Conservation (phyloP, 1,139 yeast genomes). For the Wickerhamomyces sp. region DNA sequence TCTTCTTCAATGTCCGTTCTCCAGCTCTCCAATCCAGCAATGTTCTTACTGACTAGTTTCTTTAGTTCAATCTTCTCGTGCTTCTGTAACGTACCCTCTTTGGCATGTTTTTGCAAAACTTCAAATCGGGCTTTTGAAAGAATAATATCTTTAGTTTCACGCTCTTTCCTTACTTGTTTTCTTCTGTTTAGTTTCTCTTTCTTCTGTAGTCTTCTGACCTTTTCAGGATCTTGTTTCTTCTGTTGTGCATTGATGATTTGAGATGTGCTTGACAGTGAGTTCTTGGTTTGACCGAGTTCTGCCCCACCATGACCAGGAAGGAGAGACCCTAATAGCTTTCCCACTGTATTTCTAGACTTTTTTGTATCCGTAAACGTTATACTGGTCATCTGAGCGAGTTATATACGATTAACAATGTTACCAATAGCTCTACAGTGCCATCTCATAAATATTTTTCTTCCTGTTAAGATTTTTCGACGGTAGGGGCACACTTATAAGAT, state of each 20-base stretch:
- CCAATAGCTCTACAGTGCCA: too few relatives aligned
- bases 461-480: too few relatives aligned
- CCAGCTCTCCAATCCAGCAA: conserved; percentile 41
- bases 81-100: conserved; percentile 32
- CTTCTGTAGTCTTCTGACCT: conserved; percentile 31
- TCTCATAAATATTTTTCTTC: too few relatives aligned
- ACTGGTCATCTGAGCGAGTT: conserved; percentile 2
- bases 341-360: conserved; percentile 29
- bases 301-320: conserved; percentile 32
- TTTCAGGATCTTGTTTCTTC: conserved; percentile 30
- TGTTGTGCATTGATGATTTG: conserved; percentile 33
- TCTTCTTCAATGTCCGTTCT: conserved; percentile 45
- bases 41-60: conserved; percentile 45
- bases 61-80: conserved; percentile 47
- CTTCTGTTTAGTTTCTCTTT: conserved; percentile 37
- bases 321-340: conserved; percentile 36
- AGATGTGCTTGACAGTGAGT: conserved; percentile 23
- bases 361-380: conserved; percentile 13
- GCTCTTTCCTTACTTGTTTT: conserved; percentile 33
- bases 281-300: conserved; percentile 7
- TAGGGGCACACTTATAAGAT: too few relatives aligned
- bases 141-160: conserved; percentile 36
- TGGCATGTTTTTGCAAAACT: conserved; percentile 41
- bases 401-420: not conserved
- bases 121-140: conserved; percentile 47